A percentile compares a stretch with the other conserved stretches of the same genome.
Conservation (phyloP, 2,329 filamentous ascomycete species). For the Phialemoniopsis sp. region DNA sequence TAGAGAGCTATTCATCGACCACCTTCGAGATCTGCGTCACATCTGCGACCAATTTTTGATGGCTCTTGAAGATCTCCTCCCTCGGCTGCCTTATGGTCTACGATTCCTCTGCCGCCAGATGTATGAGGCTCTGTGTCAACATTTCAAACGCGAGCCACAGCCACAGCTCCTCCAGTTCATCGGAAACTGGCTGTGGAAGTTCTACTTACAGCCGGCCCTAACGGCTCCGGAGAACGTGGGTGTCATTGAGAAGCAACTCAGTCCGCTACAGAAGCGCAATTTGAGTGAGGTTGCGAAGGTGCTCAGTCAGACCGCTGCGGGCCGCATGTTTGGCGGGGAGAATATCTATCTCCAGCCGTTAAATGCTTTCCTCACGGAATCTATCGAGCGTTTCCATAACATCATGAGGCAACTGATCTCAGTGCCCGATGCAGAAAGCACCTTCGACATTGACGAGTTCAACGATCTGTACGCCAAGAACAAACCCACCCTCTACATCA, state of each 20-base stretch:
- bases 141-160: slow-evolving; percentile 76
- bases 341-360: slow-evolving; percentile 94
- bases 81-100: slow-evolving; percentile 88
- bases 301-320: slow-evolving; percentile 81
- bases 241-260: slow-evolving; percentile 83
- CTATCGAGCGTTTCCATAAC: slow-evolving; percentile 71
- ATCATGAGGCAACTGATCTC: slow-evolving; percentile 77
- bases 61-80: slow-evolving; percentile 75
- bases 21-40: slow-evolving; percentile 88
- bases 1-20: slow-evolving; percentile 85
- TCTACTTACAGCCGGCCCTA: slow-evolving; percentile 86
- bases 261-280: slow-evolving; percentile 90
- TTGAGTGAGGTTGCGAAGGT: slow-evolving; percentile 88
- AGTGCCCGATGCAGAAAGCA: slow-evolving; percentile 80
- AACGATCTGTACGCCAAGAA: slow-evolving; percentile 96
- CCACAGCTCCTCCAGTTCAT: slow-evolving; percentile 78
- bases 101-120: slow-evolving; percentile 84
- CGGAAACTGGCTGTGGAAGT: slow-evolving; percentile 89
- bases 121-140: slow-evolving; percentile 70
- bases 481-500: slow-evolving; percentile 98
- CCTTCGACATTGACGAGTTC: slow-evolving; percentile 98
- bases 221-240: slow-evolving; percentile 89
- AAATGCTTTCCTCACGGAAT: slow-evolving; percentile 85
- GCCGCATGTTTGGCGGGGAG: slow-evolving; percentile 85
- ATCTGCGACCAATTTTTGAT: slow-evolving; percentile 89